Percentiles rank a stretch among this genome's conserved stretches.
Conservation (phyloP, 768 basidiomycete genomes). For the Tulasnella calospora region DNA sequence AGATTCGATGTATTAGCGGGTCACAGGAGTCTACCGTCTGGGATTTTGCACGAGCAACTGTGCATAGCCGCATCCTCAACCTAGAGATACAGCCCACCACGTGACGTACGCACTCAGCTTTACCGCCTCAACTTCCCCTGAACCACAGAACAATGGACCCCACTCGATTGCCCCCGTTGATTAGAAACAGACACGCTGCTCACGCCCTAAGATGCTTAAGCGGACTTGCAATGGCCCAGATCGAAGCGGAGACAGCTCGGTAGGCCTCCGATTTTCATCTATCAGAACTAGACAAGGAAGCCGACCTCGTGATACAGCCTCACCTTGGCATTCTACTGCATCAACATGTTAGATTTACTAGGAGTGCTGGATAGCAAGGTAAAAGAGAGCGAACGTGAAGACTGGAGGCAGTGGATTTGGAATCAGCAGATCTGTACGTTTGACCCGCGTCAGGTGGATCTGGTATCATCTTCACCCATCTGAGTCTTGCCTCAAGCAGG, state of each 20-base stretch:
- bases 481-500: conserved; percentile 43
- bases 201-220: conserved; percentile 66
- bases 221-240: conserved; percentile 64
- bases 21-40: no score
- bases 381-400: conserved; percentile 49
- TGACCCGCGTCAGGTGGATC: conserved; percentile 28
- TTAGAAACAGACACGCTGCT: conserved; percentile 51
- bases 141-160: background rate
- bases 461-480: background rate
- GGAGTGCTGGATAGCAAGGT: conserved; percentile 46
- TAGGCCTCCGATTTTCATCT: conserved; percentile 34
- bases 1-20: no score
- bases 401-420: conserved; percentile 87
- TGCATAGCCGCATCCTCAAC: no score
- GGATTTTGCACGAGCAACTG: no score
- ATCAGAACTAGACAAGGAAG: background rate
- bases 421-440: conserved; percentile 66
- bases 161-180: conserved; percentile 33
- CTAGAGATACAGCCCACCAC: background rate
- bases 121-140: background rate
- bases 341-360: conserved; percentile 78
- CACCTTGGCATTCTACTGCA: conserved; percentile 82
- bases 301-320: conserved; percentile 47
- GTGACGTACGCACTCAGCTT: background rate
- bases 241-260: conserved; percentile 70